Base-by-base conservation (phyloP, 1,284 basidiomycete species). In the Apiotrichum gamsii region DNA sequence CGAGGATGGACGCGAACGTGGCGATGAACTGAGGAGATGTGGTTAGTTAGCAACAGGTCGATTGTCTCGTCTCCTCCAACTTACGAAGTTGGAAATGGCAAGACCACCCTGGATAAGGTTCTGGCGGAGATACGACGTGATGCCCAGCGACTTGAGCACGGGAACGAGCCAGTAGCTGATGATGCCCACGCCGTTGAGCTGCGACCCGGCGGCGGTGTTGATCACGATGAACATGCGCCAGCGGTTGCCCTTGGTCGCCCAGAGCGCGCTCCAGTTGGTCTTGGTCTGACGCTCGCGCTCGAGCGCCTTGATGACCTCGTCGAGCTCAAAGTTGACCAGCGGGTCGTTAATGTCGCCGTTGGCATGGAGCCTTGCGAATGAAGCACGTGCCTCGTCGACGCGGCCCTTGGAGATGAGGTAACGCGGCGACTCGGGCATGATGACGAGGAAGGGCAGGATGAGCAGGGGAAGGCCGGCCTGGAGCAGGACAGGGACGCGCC, bases 21-120 rank as follows among this genome's bases (percentile, higher is more conserved):
- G n/a, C 18, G 2, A 34, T 10, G 16, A 16, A 34, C n/a, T n/a
- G n/a, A n/a, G n/a, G n/a, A n/a, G n/a, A n/a, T n/a, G n/a, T n/a
- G n/a, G n/a, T n/a, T n/a, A n/a, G n/a, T n/a, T n/a, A n/a, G n/a
- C n/a, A n/a, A n/a, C n/a, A n/a, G n/a, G n/a, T n/a, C n/a, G n/a
- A n/a, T n/a, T n/a, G n/a, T n/a, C n/a, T n/a, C n/a, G n/a, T n/a
- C n/a, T n/a, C n/a, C n/a, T n/a, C n/a, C n/a, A n/a, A n/a, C n/a
- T n/a, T n/a, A n/a, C n/a, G 33, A 34, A 18, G 33, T 34, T 34
- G n/a, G 18, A 64, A 33, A 65, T 51, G 23, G 60, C 52, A 6
- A 88, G 77, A 55, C 82, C 77, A 62, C 81, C 82, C 63, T 84
- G 84, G 71, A 84, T 81, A 56, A 83, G 75, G 62, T 80, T 82